Base-by-base conservation (phyloP, 495 filamentous ascomycete genomes). In the Hypoxylon fragiforme region DNA sequence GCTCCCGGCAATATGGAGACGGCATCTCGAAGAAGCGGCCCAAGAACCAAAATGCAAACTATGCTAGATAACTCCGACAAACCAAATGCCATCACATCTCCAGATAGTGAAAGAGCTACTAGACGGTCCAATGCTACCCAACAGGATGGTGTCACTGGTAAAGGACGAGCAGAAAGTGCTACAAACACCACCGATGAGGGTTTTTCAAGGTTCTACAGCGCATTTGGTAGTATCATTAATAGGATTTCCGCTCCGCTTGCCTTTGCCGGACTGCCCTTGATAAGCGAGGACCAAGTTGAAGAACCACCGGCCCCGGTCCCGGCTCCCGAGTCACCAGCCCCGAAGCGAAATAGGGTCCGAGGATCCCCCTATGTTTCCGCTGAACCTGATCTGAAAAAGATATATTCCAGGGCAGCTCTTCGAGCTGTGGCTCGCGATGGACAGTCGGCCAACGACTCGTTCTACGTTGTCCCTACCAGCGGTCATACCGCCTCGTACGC, bases 381-480 rank as follows among this genome's bases (percentile, higher is more conserved):
- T 15, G 89, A 90, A 18, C 89, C 89, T 0, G 91, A 97, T 48
- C 77, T 92, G 19, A 82, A 75, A 48, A 84, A 82, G 31, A 75
- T 91, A 24, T 92, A 91, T 71, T 95, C 90, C 3, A 81, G 79
- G 46, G 88, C 91, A 9, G 89, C 91, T 4, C 78, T 97, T 35
- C 80, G 83, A 21, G 89, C 90, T 8, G 73, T 80, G n/a, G 50
- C 65, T 5, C 64, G 68, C 20, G 73, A 74, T 30, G 72, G 68
- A 7, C 71, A 85, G 14, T 77, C 72, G 6, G 73, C 74, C 19
- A 83, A 83, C 28, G 91, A 97, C 65, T 91, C 86, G 20, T 98
- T 97, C 75, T 97, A 97, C 65, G 89, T 98, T 1, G 94, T 98
- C 0, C 94, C 92, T 7, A 85, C 88, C 0, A 88, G 89, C 3